A percentile compares a stretch with the other conserved stretches of the same genome.
Evolutionary conservation across 176 grass and related monocot genomes (phyloP).

Genomic region (Zea luxurians): DNA sequence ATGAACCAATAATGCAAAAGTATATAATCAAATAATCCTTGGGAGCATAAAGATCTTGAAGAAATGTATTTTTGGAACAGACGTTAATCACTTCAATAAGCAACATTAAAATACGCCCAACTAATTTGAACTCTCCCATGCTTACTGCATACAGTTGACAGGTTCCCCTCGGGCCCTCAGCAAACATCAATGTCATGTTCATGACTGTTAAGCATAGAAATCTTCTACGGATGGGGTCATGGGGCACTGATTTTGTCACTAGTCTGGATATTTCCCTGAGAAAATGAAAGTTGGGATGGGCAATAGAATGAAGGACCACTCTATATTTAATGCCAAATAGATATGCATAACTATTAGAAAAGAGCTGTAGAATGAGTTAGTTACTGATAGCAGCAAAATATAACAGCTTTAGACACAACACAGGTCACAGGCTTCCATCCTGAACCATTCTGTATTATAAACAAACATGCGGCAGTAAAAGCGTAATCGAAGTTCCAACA

Average conservation of each 20-base stretch:
- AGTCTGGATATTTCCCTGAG: not conserved
- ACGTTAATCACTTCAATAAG: slow-evolving; percentile 31
- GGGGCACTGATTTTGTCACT: not conserved
- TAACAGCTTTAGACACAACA: slow-evolving; percentile 11
- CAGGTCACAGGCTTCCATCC: not conserved
- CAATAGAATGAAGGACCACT: not conserved
- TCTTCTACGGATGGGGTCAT: not conserved
- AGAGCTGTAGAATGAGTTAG: too few species aligned
- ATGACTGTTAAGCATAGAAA: slow-evolving; percentile 9
- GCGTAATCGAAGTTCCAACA: not conserved
- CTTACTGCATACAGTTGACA: slow-evolving; percentile 9
- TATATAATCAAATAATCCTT: slow-evolving; percentile 12
- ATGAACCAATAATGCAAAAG: slow-evolving; percentile 21
- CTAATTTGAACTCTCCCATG: not conserved
- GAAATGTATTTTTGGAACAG: slow-evolving; percentile 15
- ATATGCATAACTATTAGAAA: not conserved
- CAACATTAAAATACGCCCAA: slow-evolving; percentile 27
- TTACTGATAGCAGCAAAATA: not conserved
- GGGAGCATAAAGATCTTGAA: not conserved
- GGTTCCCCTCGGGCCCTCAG: slow-evolving; percentile 9
- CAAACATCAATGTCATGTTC: slow-evolving; percentile 1
- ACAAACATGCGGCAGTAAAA: not conserved
- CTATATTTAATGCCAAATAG: not conserved
- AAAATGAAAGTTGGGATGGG: not conserved
- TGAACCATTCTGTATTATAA: not conserved